Conservation (phyloP, 352 stramenopile genomes). For the Phytophthora vignae region DNA sequence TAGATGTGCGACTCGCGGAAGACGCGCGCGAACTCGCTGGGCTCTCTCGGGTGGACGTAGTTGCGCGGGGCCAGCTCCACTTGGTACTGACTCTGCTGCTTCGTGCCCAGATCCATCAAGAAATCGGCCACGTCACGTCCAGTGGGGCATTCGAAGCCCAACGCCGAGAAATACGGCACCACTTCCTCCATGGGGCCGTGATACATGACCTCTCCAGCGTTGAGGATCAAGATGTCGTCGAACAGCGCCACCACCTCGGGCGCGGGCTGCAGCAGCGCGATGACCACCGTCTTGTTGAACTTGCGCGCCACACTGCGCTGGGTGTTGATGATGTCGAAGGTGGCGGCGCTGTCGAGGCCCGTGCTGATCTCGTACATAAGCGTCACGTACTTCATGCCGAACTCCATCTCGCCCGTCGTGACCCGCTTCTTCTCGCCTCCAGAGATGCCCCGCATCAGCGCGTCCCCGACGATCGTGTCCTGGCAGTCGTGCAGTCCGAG, state of each 20-base stretch:
- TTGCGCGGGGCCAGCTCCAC: constrained; percentile 15
- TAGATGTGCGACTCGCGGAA: constrained; percentile 53
- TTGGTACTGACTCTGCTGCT: constrained; percentile 43
- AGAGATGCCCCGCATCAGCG: constrained; percentile 53
- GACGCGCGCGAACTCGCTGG: constrained; percentile 46
- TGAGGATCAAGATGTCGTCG: constrained; percentile 60
- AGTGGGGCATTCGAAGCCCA: constrained; percentile 42
- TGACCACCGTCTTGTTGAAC: constrained; percentile 61
- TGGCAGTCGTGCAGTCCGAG: constrained; percentile 52
- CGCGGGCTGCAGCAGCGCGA: constrained; percentile 87
- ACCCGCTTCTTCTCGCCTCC: constrained; percentile 63
- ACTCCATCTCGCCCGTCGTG: constrained; percentile 87
- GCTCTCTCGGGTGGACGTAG: constrained; percentile 26
- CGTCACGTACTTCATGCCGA: constrained; percentile 69
- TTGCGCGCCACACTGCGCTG: constrained; percentile 51
- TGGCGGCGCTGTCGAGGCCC: constrained; percentile 6
- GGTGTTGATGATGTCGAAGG: constrained; percentile 43
- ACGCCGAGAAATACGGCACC: constrained; percentile 39
- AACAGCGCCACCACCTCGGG: constrained; percentile 63
- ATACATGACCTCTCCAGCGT: constrained; percentile 54
- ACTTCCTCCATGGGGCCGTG: constrained; percentile 42
- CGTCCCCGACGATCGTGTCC: constrained; percentile 61
- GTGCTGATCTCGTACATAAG: constrained; percentile 13
- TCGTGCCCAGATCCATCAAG: constrained; percentile 50
- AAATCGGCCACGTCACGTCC: constrained; percentile 47